These are phyloP conservation scores for Fusarium mangiferae DNA, from an alignment of 2,329 filamentous ascomycete genomes.

Conservation along the genomic window DNA sequence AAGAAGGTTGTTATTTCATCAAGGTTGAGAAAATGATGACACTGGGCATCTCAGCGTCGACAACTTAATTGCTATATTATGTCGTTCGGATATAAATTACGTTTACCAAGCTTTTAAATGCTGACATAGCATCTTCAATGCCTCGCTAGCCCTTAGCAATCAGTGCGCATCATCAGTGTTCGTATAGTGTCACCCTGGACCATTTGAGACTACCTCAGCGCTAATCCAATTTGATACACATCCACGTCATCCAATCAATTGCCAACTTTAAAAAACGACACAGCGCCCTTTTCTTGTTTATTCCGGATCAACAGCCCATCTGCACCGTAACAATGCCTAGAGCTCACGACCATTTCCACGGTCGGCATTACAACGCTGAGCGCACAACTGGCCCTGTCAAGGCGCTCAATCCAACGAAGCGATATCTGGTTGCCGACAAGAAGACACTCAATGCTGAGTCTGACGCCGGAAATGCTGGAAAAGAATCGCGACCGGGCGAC, in stretches of 20 bases:
- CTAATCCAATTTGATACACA: background rate
- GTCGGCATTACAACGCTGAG: conserved; percentile 16
- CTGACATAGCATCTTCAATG: background rate
- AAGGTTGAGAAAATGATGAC: background rate
- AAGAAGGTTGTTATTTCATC: background rate
- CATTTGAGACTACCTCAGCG: background rate
- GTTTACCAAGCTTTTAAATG: background rate
- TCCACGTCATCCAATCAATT: background rate
- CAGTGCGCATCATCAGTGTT: background rate
- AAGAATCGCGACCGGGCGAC: background rate
- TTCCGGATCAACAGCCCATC: background rate
- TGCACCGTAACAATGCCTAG: background rate
- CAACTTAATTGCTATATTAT: background rate
- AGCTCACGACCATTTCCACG: conserved; percentile 12
- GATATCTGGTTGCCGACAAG: background rate
- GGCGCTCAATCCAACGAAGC: conserved; percentile 9
- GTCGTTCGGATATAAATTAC: too few species aligned
- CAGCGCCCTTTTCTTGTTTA: background rate
- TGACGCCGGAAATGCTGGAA: background rate
- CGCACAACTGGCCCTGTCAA: conserved; percentile 11
- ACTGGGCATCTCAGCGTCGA: background rate
- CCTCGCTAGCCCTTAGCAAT: background rate
- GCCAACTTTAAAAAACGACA: background rate
- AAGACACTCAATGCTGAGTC: background rate
- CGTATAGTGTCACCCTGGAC: background rate